phyloP scores from a whole-genome alignment of 1,139 yeast species.

The Suhomyces coccinellae region DNA sequence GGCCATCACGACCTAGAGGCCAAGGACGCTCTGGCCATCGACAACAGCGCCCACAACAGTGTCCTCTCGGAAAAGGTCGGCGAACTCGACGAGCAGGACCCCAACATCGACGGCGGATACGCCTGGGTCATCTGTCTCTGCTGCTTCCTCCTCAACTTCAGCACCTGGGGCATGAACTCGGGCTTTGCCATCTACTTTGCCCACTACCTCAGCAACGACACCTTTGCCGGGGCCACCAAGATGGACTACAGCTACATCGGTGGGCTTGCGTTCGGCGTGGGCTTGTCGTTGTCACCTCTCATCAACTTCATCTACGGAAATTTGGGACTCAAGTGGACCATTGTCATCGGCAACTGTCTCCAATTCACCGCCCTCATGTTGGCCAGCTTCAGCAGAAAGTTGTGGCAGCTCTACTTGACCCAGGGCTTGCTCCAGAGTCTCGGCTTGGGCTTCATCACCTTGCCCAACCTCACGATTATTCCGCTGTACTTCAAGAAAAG shows the following conservation, averaged over 20 bases:
- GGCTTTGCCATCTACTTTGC: conserved; percentile 56
- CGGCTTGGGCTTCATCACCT: conserved; percentile 48
- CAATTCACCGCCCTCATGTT: conserved; percentile 54
- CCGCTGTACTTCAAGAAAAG: conserved; percentile 61
- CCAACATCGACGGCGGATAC: conserved; percentile 43
- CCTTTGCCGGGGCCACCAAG: conserved; percentile 43
- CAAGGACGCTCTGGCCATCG: no score
- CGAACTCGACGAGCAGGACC: conserved; percentile 4
- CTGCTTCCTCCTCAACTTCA: conserved; percentile 41
- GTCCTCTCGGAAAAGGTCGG: background rate
- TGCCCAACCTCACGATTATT: conserved; percentile 47
- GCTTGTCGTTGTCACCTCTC: conserved; percentile 36
- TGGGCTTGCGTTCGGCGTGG: conserved; percentile 43
- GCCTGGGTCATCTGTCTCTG: conserved; percentile 50
- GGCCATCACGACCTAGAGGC: no score
- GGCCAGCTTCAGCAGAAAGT: conserved; percentile 51
- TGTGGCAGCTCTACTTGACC: conserved; percentile 54
- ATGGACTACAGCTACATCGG: conserved; percentile 44
- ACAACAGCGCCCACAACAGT: no score
- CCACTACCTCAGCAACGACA: conserved; percentile 37
- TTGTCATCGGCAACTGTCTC: conserved; percentile 44
- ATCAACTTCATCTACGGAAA: conserved; percentile 40
- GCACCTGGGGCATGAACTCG: conserved; percentile 56
- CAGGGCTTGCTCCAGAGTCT: conserved; percentile 54
- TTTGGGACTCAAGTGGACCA: conserved; percentile 40